Evolutionary conservation across 495 filamentous ascomycete genomes (phyloP).

Genomic region (Trichoderma erinaceum): DNA sequence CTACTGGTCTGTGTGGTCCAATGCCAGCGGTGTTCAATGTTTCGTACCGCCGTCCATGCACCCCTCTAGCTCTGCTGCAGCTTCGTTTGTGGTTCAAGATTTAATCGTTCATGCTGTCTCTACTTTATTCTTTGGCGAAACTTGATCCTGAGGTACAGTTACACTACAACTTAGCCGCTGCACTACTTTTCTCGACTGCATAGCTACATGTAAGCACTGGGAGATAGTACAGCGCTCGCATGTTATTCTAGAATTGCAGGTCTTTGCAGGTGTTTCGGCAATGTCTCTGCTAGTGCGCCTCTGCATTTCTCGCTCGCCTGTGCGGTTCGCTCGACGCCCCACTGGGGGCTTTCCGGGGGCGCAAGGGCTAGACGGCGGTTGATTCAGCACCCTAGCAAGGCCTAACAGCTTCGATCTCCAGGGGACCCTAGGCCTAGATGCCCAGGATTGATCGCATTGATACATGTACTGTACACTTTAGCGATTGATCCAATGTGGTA

Average conservation of each 20-base stretch:
- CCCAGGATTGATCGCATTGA: too few relatives aligned
- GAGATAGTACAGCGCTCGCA: too few relatives aligned
- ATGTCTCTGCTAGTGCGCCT: not conserved
- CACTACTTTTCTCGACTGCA: too few relatives aligned
- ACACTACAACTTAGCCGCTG: too few relatives aligned
- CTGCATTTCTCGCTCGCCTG: not conserved
- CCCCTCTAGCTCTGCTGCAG: constrained; percentile 6
- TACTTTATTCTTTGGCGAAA: too few relatives aligned
- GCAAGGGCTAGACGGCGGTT: not conserved
- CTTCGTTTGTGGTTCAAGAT: not conserved
- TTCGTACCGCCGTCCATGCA: not conserved
- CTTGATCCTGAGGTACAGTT: too few relatives aligned
- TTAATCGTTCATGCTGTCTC: too few relatives aligned
- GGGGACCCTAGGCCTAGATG: too few relatives aligned
- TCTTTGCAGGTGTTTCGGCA: not conserved
- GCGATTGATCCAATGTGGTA: too few relatives aligned
- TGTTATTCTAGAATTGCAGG: not conserved
- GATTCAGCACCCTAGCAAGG: not conserved
- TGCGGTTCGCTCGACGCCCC: not conserved
- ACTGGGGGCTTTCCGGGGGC: constrained; percentile 2
- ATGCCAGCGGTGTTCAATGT: not conserved
- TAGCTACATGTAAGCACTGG: too few relatives aligned
- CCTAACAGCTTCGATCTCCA: not conserved
- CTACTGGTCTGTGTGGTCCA: not conserved
- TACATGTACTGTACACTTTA: too few relatives aligned